phyloP scores from a whole-genome alignment of 345 rosid genomes.

The Sisymbrium altissimum region DNA sequence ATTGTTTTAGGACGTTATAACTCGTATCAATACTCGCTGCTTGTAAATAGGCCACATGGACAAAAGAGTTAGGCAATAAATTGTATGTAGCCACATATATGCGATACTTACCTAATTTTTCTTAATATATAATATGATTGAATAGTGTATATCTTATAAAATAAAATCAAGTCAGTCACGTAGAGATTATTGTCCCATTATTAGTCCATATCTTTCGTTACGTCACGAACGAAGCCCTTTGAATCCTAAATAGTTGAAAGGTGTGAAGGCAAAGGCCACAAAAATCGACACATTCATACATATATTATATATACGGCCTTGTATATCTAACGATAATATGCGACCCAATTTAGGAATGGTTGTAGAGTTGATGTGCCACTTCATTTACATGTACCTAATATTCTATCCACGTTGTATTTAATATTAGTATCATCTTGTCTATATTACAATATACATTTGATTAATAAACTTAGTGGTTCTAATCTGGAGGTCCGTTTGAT shows the following conservation, averaged over 20 bases:
- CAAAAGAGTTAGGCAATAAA: slow-evolving; percentile 23
- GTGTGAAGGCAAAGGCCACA: slow-evolving; percentile 14
- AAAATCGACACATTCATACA: slow-evolving; percentile 6
- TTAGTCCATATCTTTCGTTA: not conserved
- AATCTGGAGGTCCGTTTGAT: slow-evolving; percentile 13
- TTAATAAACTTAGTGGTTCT: slow-evolving; percentile 3
- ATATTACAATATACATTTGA: not conserved
- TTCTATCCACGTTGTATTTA: slow-evolving; percentile 13
- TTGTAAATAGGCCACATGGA: slow-evolving; percentile 8
- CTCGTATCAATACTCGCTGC: not conserved
- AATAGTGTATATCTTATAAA: not conserved
- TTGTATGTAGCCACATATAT: slow-evolving; percentile 19
- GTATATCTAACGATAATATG: no score
- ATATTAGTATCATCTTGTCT: not conserved
- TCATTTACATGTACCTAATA: not conserved
- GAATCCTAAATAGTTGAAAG: slow-evolving; percentile 34
- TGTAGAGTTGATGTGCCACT: slow-evolving; percentile 29
- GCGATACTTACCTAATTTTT: not conserved
- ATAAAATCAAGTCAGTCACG: not conserved
- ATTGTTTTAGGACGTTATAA: not conserved
- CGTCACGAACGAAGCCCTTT: slow-evolving; percentile 31
- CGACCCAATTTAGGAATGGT: slow-evolving; percentile 9
- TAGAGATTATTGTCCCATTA: slow-evolving; percentile 12
- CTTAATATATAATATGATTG: not conserved
- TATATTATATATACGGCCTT: not conserved